Conservation (phyloP, 2,329 filamentous ascomycete genomes). For the Periconia macrospinosa region DNA sequence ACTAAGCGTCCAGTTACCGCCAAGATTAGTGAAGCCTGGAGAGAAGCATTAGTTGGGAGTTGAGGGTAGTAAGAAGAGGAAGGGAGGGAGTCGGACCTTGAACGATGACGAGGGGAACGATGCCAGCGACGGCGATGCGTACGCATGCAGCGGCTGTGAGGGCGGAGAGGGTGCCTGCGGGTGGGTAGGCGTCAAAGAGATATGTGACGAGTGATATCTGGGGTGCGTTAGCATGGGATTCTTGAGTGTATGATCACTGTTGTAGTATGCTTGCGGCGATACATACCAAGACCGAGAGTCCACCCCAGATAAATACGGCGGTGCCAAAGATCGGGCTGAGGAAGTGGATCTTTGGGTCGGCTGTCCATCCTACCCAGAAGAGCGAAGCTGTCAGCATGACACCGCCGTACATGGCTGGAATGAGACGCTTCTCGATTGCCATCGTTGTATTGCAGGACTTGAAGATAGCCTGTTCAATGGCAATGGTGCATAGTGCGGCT, state of each 20-base stretch:
- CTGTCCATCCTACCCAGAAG: conserved; percentile 42
- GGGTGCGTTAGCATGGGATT: conserved; percentile 1
- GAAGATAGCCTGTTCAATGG: conserved; percentile 30
- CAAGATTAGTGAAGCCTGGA: conserved; percentile 23
- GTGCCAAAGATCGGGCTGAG: conserved; percentile 37
- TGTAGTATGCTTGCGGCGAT: too few relatives aligned
- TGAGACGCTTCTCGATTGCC: conserved; percentile 35
- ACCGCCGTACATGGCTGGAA: conserved; percentile 40
- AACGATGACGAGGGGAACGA: conserved; percentile 38
- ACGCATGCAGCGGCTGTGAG: conserved; percentile 35
- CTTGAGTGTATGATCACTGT: background rate
- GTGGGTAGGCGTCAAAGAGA: conserved; percentile 43
- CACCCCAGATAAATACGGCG: conserved; percentile 36
- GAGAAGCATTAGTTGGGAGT: conserved; percentile 1
- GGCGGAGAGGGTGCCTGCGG: conserved; percentile 37
- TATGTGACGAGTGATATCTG: conserved; percentile 39
- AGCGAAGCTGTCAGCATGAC: conserved; percentile 30
- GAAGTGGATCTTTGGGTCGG: conserved; percentile 25
- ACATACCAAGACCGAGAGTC: conserved; percentile 27
- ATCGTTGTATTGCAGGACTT: conserved; percentile 9
- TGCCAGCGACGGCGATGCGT: conserved; percentile 30
- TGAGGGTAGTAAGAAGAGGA: background rate
- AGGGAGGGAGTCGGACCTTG: conserved; percentile 17
- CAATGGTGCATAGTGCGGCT: conserved; percentile 26
- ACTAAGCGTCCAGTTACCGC: conserved; percentile 22